Evolutionary conservation across 352 stramenopile species (phyloP).

Genomic region (Thraustochytrium striatum): DNA sequence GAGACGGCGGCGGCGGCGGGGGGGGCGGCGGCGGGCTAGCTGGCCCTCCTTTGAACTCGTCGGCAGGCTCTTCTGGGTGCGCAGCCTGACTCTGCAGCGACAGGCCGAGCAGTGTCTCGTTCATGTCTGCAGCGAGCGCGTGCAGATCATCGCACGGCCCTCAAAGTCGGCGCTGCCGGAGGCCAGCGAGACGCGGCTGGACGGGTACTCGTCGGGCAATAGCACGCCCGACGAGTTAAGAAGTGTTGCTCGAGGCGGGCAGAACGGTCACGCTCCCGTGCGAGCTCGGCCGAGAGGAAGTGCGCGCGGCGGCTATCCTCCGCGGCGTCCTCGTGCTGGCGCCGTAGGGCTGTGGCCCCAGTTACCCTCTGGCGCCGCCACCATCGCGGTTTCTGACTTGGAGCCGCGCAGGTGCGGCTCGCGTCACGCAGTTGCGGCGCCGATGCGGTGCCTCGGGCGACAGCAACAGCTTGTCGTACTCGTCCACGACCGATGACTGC

Average conservation of each 20-base stretch:
- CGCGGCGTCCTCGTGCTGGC: background rate
- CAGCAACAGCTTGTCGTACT: background rate
- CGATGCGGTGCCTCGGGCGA: background rate
- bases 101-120: constrained; percentile 13
- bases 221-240: too few species aligned
- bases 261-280: background rate
- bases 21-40: background rate
- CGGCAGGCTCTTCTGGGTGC: background rate
- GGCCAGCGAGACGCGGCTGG: too few species aligned
- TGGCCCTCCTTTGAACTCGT: background rate
- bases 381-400: background rate
- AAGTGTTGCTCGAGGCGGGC: background rate
- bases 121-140: constrained; percentile 35
- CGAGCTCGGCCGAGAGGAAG: background rate
- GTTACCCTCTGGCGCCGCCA: background rate
- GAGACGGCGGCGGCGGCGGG: too few species aligned
- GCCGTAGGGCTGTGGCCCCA: background rate
- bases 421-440: background rate
- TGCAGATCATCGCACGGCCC: constrained; percentile 12
- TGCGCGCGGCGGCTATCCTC: background rate
- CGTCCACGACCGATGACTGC: background rate
- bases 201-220: too few species aligned
- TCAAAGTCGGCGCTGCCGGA: background rate
- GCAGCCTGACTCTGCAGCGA: background rate
- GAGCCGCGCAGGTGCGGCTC: background rate